phyloP scores from a whole-genome alignment of 2,329 filamentous ascomycete genomes.

The Ceratocystis destructans region DNA sequence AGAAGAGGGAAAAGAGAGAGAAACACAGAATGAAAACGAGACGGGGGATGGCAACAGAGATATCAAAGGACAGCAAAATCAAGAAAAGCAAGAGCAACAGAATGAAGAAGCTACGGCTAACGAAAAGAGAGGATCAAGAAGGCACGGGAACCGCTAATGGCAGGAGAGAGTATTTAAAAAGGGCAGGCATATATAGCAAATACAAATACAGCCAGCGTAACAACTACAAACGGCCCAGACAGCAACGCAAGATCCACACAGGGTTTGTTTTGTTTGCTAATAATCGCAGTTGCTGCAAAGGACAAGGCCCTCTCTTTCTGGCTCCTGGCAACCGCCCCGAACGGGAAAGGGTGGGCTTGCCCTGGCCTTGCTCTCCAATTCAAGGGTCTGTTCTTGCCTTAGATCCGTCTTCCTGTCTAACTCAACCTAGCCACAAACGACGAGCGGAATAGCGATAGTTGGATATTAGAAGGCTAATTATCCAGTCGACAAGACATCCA shows the following conservation, averaged over 20 bases:
- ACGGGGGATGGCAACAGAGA: not conserved
- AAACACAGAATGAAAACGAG: conserved; percentile 2
- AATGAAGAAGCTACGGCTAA: not conserved
- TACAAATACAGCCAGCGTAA: not conserved
- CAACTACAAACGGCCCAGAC: not conserved
- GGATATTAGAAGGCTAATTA: no score
- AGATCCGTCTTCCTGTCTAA: not conserved
- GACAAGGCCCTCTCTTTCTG: not conserved
- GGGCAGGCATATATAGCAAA: conserved; percentile 9
- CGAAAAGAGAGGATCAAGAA: conserved; percentile 5
- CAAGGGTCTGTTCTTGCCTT: conserved; percentile 4
- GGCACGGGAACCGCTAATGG: not conserved
- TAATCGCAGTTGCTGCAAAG: not conserved
- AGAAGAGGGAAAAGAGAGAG: not conserved
- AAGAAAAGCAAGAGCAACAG: not conserved
- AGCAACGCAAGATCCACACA: conserved; percentile 1
- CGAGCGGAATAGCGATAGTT: not conserved
- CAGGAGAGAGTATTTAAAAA: not conserved
- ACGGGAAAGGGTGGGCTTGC: not conserved
- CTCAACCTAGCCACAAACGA: not conserved
- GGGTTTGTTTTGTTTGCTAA: conserved; percentile 8
- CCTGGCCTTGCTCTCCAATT: not conserved
- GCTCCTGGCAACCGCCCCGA: conserved; percentile 1
- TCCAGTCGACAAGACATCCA: no score
- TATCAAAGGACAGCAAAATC: not conserved